Evolutionary conservation across 352 stramenopile species (phyloP).

Genomic region (Phytophthora agathidicida): DNA sequence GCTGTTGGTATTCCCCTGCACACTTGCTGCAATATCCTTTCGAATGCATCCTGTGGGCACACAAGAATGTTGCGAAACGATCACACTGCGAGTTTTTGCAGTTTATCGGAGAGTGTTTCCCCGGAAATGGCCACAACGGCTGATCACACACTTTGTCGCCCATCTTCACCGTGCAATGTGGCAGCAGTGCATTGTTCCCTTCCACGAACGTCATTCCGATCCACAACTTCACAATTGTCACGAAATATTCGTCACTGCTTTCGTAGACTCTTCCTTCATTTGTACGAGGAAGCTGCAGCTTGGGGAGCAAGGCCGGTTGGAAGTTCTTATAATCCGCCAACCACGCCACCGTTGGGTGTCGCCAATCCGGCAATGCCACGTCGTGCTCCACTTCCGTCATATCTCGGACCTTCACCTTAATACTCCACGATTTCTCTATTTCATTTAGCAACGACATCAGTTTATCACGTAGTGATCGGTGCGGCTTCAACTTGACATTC

Average conservation of each 20-base stretch:
- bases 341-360: conserved; percentile 74
- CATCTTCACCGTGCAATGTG: conserved; percentile 64
- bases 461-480: conserved; percentile 53
- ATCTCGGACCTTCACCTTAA: conserved; percentile 43
- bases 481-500: conserved; percentile 46
- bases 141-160: conserved; percentile 71
- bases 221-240: conserved; percentile 76
- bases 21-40: conserved; percentile 72
- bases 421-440: conserved; percentile 77
- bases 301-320: conserved; percentile 65
- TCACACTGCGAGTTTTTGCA: conserved; percentile 66
- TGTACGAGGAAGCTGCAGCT: conserved; percentile 60
- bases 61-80: conserved; percentile 63
- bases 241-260: conserved; percentile 78
- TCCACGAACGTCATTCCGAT: conserved; percentile 90
- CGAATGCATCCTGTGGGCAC: conserved; percentile 55
- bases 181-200: conserved; percentile 81
- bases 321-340: conserved; percentile 74
- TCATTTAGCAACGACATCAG: conserved; percentile 58
- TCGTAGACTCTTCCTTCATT: conserved; percentile 67
- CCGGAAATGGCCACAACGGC: conserved; percentile 62
- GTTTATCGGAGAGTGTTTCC: conserved; percentile 14
- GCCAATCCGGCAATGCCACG: conserved; percentile 46
- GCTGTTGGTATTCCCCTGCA: conserved; percentile 50
- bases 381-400: not conserved